Evolutionary conservation across 306 rosid species (phyloP).

Genomic region (Gastrolobium villosum): DNA sequence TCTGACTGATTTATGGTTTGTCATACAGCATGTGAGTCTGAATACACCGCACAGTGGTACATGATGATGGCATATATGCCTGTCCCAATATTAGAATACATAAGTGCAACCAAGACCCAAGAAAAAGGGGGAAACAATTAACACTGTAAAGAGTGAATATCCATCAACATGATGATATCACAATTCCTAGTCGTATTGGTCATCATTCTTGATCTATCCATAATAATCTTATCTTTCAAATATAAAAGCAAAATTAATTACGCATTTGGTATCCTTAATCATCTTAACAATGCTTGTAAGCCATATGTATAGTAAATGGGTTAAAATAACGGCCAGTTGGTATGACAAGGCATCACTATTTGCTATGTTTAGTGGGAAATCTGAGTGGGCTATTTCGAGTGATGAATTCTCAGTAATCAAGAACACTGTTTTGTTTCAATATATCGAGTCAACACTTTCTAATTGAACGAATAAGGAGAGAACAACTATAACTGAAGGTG

Average conservation of each 20-base stretch:
- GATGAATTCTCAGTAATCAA: conserved; percentile 34
- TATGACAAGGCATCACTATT: conserved; percentile 18
- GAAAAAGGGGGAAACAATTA: conserved; percentile 3
- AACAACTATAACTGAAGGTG: conserved; percentile 4
- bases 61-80: conserved; percentile 63
- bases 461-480: conserved; percentile 21
- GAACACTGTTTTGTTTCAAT: conserved; percentile 23
- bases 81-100: conserved; percentile 53
- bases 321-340: conserved; percentile 12
- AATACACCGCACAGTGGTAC: conserved; percentile 54
- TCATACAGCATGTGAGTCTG: conserved; percentile 59
- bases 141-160: conserved; percentile 16
- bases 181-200: conserved; percentile 11
- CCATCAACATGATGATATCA: conserved; percentile 28
- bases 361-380: not conserved
- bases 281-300: conserved; percentile 18
- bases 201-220: conserved; percentile 31
- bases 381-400: not conserved
- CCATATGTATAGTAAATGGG: conserved; percentile 14
- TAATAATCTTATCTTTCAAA: conserved; percentile 30
- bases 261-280: conserved; percentile 13
- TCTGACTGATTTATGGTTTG: conserved; percentile 58
- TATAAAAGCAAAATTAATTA: conserved; percentile 17
- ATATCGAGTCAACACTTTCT: conserved; percentile 1
- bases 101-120: conserved; percentile 36